Conservation (phyloP, 768 basidiomycete species). For the Chalciporus piperatus region DNA sequence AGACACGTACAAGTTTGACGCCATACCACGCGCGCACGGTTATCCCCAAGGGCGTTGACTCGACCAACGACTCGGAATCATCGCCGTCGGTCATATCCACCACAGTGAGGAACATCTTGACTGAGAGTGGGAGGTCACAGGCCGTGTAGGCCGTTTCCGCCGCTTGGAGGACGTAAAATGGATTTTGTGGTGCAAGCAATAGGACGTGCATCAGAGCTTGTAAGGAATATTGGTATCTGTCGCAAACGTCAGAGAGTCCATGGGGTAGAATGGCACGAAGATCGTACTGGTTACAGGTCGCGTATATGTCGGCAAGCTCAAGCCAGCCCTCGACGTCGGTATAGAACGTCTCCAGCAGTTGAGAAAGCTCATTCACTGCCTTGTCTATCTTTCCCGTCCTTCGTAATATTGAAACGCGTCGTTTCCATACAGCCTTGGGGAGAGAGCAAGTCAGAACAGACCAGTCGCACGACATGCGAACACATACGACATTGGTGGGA, state of each 20-base stretch:
- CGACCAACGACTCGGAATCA: slow-evolving; percentile 46
- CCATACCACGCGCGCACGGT: slow-evolving; percentile 80
- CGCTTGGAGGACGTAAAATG: slow-evolving; percentile 77
- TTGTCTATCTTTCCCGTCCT: slow-evolving; percentile 59
- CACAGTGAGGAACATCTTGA: slow-evolving; percentile 76
- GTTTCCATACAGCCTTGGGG: slow-evolving; percentile 65
- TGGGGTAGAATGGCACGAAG: not conserved
- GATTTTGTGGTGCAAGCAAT: slow-evolving; percentile 81
- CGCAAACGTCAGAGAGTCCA: slow-evolving; percentile 6
- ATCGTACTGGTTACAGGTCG: slow-evolving; percentile 69
- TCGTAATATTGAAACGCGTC: slow-evolving; percentile 72
- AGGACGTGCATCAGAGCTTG: slow-evolving; percentile 80
- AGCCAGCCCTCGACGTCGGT: slow-evolving; percentile 87
- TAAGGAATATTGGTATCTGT: slow-evolving; percentile 69
- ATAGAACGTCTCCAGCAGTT: slow-evolving; percentile 84
- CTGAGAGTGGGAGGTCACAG: slow-evolving; percentile 68
- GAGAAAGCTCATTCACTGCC: slow-evolving; percentile 68
- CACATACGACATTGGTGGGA: slow-evolving; percentile 66
- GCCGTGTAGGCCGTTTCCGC: slow-evolving; percentile 88
- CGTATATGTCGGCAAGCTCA: slow-evolving; percentile 79
- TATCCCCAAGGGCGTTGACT: slow-evolving; percentile 49
- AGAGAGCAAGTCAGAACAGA: not conserved
- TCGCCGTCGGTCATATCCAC: slow-evolving; percentile 75
- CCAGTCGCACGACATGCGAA: not conserved
- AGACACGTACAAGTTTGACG: slow-evolving; percentile 64